Evolutionary conservation across 192 early-diverging fungal species (phyloP).

Genomic region (Podila epigama): DNA sequence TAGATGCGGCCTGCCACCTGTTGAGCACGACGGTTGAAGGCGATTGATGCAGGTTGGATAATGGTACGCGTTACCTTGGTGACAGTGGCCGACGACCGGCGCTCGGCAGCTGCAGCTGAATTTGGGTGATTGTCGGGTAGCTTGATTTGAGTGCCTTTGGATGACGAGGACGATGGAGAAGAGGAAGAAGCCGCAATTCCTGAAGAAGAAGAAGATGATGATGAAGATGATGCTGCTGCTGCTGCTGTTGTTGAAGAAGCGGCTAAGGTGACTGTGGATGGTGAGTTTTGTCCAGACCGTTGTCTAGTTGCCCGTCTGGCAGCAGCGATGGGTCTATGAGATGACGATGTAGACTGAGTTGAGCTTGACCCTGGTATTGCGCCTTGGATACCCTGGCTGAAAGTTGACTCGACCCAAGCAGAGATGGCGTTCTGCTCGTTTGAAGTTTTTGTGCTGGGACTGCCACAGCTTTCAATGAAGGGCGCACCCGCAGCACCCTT

Average conservation of each 20-base stretch:
- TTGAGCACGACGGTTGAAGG: slow-evolving; percentile 37
- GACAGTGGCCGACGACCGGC: slow-evolving; percentile 3
- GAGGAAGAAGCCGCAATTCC: neutral
- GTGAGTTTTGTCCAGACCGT: too few relatives aligned
- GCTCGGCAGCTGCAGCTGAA: slow-evolving; percentile 4
- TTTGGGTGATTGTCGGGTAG: slow-evolving; percentile 26
- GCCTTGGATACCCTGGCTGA: neutral
- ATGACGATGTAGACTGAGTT: too few relatives aligned
- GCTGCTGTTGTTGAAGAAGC: neutral
- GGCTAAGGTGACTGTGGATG: too few relatives aligned
- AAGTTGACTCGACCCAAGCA: slow-evolving; percentile 17
- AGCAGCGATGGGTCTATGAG: too few relatives aligned
- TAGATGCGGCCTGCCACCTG: slow-evolving; percentile 30
- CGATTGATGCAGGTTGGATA: slow-evolving; percentile 21
- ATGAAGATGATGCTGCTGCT: neutral
- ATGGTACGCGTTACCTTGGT: slow-evolving; percentile 11
- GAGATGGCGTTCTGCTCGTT: slow-evolving; percentile 6
- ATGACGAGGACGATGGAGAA: slow-evolving; percentile 1
- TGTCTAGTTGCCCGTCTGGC: too few relatives aligned
- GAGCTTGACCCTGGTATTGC: too few relatives aligned
- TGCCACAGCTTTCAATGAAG: neutral
- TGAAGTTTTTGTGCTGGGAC: neutral
- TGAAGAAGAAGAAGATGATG: slow-evolving; percentile 7
- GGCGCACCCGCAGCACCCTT: neutral
- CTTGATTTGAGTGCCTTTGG: neutral